A percentile compares a stretch with the other conserved stretches of the same genome.
Conservation (phyloP, 495 filamentous ascomycete species). For the Penicillium atrosanguineum region DNA sequence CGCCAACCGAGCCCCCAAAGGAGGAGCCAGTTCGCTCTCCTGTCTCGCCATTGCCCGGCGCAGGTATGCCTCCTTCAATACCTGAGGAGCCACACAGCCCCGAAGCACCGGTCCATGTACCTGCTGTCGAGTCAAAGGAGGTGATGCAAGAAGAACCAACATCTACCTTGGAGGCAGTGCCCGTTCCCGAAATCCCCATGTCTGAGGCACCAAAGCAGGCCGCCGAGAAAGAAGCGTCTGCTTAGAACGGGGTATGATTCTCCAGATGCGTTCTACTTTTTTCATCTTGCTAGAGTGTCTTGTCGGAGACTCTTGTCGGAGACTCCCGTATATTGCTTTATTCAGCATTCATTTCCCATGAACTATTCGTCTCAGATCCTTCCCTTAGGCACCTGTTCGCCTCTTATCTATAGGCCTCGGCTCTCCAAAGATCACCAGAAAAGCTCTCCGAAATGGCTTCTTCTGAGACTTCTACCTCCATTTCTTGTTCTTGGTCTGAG, state of each 20-base stretch:
- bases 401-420: background rate
- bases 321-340: no score
- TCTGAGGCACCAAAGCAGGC: background rate
- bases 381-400: background rate
- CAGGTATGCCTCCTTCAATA: constrained; percentile 38
- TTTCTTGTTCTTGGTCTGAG: background rate
- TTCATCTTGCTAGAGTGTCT: background rate
- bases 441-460: background rate
- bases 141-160: background rate
- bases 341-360: background rate
- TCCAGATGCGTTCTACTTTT: background rate
- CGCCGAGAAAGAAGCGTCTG: constrained; percentile 11
- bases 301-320: background rate
- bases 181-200: background rate
- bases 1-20: constrained; percentile 19
- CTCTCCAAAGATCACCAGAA: background rate
- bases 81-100: constrained; percentile 42
- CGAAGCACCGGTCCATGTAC: constrained; percentile 15
- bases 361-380: background rate
- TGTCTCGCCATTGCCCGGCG: constrained; percentile 32
- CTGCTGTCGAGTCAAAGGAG: background rate
- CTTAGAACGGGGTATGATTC: background rate
- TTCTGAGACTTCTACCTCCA: background rate
- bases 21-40: constrained; percentile 28
- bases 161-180: background rate